Evolutionary conservation across 441 rosid species (phyloP).

Genomic region (Adansonia rubrostipa): DNA sequence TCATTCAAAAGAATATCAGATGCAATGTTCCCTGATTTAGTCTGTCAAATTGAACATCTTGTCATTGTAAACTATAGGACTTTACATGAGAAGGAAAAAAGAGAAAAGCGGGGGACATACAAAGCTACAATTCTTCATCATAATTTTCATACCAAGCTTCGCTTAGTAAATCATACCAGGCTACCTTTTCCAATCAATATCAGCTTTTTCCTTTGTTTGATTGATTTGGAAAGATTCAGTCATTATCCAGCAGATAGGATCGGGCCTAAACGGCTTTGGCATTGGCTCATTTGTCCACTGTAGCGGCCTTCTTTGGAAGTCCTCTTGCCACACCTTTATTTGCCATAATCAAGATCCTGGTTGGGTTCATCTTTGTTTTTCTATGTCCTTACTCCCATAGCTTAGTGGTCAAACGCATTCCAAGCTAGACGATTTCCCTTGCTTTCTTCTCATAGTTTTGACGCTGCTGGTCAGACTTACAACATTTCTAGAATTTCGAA

Average conservation of each 20-base stretch:
- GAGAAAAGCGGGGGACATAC: slow-evolving; percentile 53
- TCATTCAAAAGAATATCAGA: neutral
- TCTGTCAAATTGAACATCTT: neutral
- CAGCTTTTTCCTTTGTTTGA: slow-evolving; percentile 69
- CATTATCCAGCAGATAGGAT: slow-evolving; percentile 67
- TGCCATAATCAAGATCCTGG: slow-evolving; percentile 58
- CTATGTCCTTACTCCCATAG: slow-evolving; percentile 60
- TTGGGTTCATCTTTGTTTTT: slow-evolving; percentile 55
- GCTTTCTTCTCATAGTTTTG: slow-evolving; percentile 56
- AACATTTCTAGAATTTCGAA: slow-evolving; percentile 62
- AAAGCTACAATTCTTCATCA: slow-evolving; percentile 68
- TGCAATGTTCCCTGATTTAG: neutral
- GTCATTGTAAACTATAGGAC: slow-evolving; percentile 49
- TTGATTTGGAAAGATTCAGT: slow-evolving; percentile 73
- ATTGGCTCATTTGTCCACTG: slow-evolving; percentile 72
- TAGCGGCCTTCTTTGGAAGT: slow-evolving; percentile 67
- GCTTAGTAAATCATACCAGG: slow-evolving; percentile 77
- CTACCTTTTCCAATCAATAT: slow-evolving; percentile 65
- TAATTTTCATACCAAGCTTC: slow-evolving; percentile 65
- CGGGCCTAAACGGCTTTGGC: slow-evolving; percentile 70
- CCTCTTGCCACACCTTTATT: slow-evolving; percentile 73
- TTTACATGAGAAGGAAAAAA: slow-evolving; percentile 70
- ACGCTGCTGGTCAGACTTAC: slow-evolving; percentile 47
- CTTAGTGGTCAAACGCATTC: slow-evolving; percentile 58
- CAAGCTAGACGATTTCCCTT: slow-evolving; percentile 67